phyloP scores from a whole-genome alignment of 129 eudicot species.

The Lonicera japonica region DNA sequence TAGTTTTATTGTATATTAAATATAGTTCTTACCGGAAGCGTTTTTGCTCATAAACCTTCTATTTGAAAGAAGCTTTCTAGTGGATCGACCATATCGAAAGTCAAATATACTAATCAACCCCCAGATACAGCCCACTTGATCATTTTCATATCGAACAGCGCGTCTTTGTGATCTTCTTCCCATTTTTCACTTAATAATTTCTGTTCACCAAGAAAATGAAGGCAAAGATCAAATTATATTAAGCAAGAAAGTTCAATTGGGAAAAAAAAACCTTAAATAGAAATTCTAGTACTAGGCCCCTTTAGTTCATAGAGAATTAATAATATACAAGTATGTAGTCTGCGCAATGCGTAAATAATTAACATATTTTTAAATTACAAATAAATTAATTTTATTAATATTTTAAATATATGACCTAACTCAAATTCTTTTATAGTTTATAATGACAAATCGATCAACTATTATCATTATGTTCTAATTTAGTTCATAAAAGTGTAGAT shows the following conservation, averaged over 20 bases:
- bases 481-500: too few species aligned
- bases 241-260: not conserved
- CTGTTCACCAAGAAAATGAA: constrained; percentile 15
- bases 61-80: constrained; percentile 58
- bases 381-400: too few species aligned
- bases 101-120: constrained; percentile 67
- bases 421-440: too few species aligned
- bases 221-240: not conserved
- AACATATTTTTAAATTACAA: too few species aligned
- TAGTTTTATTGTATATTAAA: not conserved
- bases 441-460: too few species aligned
- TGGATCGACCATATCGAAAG: constrained; percentile 62
- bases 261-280: constrained; percentile 27
- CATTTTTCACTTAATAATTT: constrained; percentile 26
- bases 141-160: constrained; percentile 34
- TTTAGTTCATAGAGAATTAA: not conserved
- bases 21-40: constrained; percentile 43
- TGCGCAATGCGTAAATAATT: too few species aligned
- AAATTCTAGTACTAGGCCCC: not conserved
- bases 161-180: constrained; percentile 61
- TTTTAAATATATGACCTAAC: too few species aligned
- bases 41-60: constrained; percentile 33
- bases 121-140: constrained; percentile 74
- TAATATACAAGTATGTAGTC: too few species aligned
- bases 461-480: too few species aligned